Evolutionary conservation across 139 green algal genomes (phyloP).

Genomic region (Zygnema circumcarinatum): DNA sequence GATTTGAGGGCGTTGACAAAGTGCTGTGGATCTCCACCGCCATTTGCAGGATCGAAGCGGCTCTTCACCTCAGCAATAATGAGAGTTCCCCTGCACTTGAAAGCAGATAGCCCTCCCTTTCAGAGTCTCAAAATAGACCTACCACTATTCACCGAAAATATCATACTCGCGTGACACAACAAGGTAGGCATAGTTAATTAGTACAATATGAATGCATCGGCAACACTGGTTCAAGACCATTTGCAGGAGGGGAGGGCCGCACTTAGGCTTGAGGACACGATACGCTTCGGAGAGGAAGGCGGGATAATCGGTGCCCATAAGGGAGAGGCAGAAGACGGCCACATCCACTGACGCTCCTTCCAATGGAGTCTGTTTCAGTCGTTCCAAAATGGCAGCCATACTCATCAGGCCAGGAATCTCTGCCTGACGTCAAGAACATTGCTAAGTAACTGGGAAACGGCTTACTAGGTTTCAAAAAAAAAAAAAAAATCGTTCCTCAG

Average conservation of each 20-base stretch:
- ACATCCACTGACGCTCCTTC: slow-evolving; percentile 74
- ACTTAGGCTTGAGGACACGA: slow-evolving; percentile 73
- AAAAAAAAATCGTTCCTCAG: background rate
- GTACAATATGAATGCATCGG: too few relatives aligned
- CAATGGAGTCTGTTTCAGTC: slow-evolving; percentile 62
- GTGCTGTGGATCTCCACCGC: background rate
- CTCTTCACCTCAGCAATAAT: slow-evolving; percentile 57
- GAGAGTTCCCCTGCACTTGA: slow-evolving; percentile 48
- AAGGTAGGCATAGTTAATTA: background rate
- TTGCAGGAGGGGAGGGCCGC: background rate
- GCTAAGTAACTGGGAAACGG: background rate
- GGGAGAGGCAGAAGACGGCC: slow-evolving; percentile 90
- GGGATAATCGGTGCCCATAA: slow-evolving; percentile 96
- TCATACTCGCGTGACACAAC: background rate
- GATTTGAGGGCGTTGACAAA: slow-evolving; percentile 23
- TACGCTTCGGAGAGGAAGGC: slow-evolving; percentile 82
- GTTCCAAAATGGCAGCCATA: background rate
- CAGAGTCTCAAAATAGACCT: background rate
- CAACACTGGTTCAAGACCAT: too few relatives aligned
- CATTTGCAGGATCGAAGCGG: slow-evolving; percentile 44
- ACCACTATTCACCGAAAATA: background rate
- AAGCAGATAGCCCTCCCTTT: background rate
- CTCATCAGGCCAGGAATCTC: background rate
- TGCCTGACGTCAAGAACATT: background rate
- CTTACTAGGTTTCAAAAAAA: background rate